Base-by-base conservation (phyloP, 2,329 filamentous ascomycete species). In the Trichophyton rubrum region DNA sequence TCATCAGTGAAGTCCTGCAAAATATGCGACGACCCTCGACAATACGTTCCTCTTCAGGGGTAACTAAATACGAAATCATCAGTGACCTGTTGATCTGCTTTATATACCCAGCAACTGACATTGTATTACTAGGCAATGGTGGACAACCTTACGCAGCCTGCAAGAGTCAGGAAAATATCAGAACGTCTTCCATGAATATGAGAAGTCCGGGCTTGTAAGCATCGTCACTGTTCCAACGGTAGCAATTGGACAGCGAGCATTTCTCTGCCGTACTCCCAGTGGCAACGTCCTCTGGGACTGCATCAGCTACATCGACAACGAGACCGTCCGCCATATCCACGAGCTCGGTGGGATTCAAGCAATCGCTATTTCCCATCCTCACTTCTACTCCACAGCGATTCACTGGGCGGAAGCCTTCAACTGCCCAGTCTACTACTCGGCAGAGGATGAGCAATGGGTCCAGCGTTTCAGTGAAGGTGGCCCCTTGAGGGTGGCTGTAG, bases 211-310 rank as follows among this genome's bases (percentile, higher is more conserved):
- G 24, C 61, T 70, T 1, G 64, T 70, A n/a, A 62, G 67, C 51
- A 69, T 71, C 58, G 63, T 67, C 60, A 71, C 69, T 0, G 60
- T 62, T 27, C 83, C 83, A 33, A 78, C 85, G 70, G 74, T 90
- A 62, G 88, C 78, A 59, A 93, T 93, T 64, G 88, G 88, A 0
- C 85, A 93, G 72, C 80, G 89, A 35, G 85, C 85, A 20, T 79
- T 90, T 55, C 75, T 95, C 1, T 75, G 92, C 11, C 77, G 79
- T 57, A 89, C 87, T 0, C 76, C 81, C 0, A 62, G 72, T 0
- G 88, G 88, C 0, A 91, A 91, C 69, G 72, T 93, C 1, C 80
- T 93, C 1, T 95, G 89, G 89, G 89, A 93, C 72, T 84, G 86
- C 63, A 77, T 93, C 61, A 80, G 87, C 0, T 82, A 84, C 64